Evolutionary conservation across 164 flowering plant species (phyloP).

Genomic region (Paratinospora sagittata): DNA sequence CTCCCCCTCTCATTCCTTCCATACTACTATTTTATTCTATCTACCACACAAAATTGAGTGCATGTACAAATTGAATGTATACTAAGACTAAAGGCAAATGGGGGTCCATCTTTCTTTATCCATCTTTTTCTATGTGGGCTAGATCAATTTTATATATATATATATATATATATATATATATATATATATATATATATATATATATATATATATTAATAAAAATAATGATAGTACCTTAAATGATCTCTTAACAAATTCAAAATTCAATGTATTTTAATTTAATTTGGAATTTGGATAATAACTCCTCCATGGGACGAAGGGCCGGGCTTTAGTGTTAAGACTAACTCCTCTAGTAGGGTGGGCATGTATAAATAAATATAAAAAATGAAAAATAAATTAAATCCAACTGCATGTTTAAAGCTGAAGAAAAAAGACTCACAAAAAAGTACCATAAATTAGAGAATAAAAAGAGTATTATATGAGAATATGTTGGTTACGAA

Average conservation of each 20-base stretch:
- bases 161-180: too few species aligned
- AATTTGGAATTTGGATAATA: neutral
- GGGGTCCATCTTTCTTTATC: slow-evolving; percentile 15
- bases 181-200: neutral
- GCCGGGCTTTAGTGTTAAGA: neutral
- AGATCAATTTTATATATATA: neutral
- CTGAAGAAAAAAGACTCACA: neutral
- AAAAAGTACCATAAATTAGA: neutral
- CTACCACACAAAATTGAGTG: neutral
- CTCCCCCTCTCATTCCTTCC: slow-evolving; percentile 2
- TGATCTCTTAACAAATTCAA: neutral
- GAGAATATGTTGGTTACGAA: neutral
- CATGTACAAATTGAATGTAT: slow-evolving; percentile 23
- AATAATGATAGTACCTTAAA: neutral
- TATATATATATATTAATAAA: neutral
- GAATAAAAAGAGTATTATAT: too few species aligned
- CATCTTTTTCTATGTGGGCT: slow-evolving; percentile 22
- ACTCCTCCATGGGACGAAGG: neutral
- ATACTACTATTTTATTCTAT: slow-evolving; percentile 3
- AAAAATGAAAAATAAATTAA: too few species aligned
- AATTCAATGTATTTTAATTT: slow-evolving; percentile 8
- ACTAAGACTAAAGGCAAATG: slow-evolving; percentile 26
- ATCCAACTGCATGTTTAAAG: too few species aligned
- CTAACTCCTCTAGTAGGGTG: too few species aligned
- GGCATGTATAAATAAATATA: too few species aligned